Evolutionary conservation across 2,329 filamentous ascomycete genomes (phyloP).

Genomic region (Ophiostoma sp.): DNA sequence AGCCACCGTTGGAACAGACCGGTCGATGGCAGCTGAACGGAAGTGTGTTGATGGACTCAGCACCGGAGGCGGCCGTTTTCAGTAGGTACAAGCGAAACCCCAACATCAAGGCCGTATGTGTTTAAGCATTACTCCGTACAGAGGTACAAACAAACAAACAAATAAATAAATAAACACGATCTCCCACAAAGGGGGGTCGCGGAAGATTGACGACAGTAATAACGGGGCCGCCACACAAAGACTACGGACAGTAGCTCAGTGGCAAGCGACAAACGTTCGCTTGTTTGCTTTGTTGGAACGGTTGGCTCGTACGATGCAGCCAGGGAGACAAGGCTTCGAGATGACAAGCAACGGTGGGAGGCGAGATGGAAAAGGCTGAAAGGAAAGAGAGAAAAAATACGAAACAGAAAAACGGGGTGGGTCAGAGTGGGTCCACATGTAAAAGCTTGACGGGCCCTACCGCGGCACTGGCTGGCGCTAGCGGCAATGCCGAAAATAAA

Average conservation of each 20-base stretch:
- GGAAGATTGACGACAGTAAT: not conserved
- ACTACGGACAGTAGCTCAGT: not conserved
- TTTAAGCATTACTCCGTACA: not conserved
- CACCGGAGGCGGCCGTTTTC: not conserved
- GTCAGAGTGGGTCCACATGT: not conserved
- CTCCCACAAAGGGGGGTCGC: not conserved
- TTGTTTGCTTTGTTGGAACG: not conserved
- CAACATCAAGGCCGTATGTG: not conserved
- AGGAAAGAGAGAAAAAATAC: not conserved
- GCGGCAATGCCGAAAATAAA: slow-evolving; percentile 21
- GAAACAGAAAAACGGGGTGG: not conserved
- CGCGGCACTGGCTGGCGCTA: slow-evolving; percentile 22
- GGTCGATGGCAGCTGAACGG: slow-evolving; percentile 18
- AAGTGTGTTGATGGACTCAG: not conserved
- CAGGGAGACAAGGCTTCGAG: not conserved
- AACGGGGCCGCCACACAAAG: not conserved
- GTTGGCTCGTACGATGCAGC: not conserved
- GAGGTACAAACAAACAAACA: not conserved
- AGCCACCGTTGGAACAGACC: not conserved
- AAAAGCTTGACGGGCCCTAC: slow-evolving; percentile 22
- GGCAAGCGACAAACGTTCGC: not conserved
- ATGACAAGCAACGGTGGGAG: not conserved
- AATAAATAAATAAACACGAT: not conserved
- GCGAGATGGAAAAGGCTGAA: slow-evolving; percentile 8
- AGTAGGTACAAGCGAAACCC: slow-evolving; percentile 16